Percentiles rank a stretch among this genome's conserved stretches.
Evolutionary conservation across 1,284 basidiomycete genomes (phyloP).

Genomic region (Fomitopsis schrenkii): DNA sequence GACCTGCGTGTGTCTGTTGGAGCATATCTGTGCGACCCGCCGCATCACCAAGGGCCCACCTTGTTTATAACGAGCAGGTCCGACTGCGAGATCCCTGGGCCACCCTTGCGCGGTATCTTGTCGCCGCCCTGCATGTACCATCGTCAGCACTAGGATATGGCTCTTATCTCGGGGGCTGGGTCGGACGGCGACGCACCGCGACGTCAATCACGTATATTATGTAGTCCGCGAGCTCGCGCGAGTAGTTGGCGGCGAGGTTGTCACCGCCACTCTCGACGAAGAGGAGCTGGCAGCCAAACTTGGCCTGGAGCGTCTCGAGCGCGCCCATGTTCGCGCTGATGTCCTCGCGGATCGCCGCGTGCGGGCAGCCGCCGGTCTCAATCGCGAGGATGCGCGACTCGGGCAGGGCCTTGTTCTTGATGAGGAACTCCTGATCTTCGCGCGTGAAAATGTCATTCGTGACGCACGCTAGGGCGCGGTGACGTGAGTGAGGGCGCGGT

Average conservation of each 20-base stretch:
- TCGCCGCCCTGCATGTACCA: constrained; percentile 73
- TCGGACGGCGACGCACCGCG: constrained; percentile 40
- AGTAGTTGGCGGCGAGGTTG: constrained; percentile 95
- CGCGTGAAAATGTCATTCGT: constrained; percentile 98
- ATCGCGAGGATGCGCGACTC: constrained; percentile 89
- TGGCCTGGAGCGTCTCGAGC: constrained; percentile 92
- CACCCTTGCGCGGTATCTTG: constrained; percentile 97
- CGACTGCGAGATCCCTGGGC: constrained; percentile 94
- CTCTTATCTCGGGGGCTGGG: neutral
- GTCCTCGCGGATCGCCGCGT: constrained; percentile 95
- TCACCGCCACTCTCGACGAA: constrained; percentile 97
- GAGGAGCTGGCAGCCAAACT: constrained; percentile 78
- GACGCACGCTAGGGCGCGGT: constrained; percentile 63
- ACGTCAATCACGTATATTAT: constrained; percentile 94
- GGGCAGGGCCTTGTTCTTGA: constrained; percentile 86
- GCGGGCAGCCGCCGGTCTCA: constrained; percentile 95
- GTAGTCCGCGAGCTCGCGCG: constrained; percentile 93
- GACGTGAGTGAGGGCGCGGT: neutral
- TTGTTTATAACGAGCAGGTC: constrained; percentile 97
- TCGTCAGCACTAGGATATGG: neutral
- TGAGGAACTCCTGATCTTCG: constrained; percentile 97
- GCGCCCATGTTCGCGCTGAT: constrained; percentile 97
- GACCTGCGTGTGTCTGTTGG: constrained; percentile 45
- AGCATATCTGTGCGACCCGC: neutral
- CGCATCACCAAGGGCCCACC: constrained; percentile 35